Evolutionary conservation across 768 basidiomycete species (phyloP).

Genomic region (Cystoderma amianthinum): DNA sequence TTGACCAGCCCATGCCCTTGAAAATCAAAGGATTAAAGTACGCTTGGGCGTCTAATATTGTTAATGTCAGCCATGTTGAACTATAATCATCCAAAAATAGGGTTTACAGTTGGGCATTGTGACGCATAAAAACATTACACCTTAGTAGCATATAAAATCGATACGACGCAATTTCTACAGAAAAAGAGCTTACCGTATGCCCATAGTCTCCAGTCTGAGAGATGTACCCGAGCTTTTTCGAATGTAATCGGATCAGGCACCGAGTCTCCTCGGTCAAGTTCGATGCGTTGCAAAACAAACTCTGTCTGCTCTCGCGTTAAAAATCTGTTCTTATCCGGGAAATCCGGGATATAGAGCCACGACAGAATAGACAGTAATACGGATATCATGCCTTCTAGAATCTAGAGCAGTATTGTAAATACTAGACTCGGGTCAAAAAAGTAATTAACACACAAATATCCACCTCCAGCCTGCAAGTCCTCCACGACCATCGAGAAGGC

Average conservation of each 20-base stretch:
- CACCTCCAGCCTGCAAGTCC: constrained; percentile 40
- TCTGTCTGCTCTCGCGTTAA: constrained; percentile 34
- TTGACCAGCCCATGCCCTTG: constrained; percentile 35
- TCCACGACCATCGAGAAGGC: constrained; percentile 29
- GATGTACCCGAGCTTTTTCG: constrained; percentile 26
- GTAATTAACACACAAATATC: constrained; percentile 33
- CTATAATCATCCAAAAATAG: background rate
- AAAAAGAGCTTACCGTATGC: constrained; percentile 25
- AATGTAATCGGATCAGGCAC: constrained; percentile 32
- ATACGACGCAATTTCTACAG: background rate
- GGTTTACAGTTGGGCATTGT: constrained; percentile 33
- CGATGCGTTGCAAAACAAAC: constrained; percentile 36
- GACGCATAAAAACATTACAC: constrained; percentile 36
- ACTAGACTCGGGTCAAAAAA: background rate
- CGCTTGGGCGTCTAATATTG: constrained; percentile 28
- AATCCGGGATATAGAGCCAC: constrained; percentile 37
- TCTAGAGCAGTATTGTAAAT: constrained; percentile 15
- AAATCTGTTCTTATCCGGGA: constrained; percentile 41
- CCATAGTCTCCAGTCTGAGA: constrained; percentile 42
- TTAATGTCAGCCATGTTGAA: too few species aligned
- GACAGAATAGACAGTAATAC: constrained; percentile 30
- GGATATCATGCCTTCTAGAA: constrained; percentile 39
- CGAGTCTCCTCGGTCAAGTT: constrained; percentile 45
- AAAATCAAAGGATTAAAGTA: constrained; percentile 43
- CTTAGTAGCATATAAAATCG: constrained; percentile 12